Evolutionary conservation across 2,329 filamentous ascomycete genomes (phyloP), one percentile per base, ranked within the genome.

Genomic region (Phoma sp.): DNA sequence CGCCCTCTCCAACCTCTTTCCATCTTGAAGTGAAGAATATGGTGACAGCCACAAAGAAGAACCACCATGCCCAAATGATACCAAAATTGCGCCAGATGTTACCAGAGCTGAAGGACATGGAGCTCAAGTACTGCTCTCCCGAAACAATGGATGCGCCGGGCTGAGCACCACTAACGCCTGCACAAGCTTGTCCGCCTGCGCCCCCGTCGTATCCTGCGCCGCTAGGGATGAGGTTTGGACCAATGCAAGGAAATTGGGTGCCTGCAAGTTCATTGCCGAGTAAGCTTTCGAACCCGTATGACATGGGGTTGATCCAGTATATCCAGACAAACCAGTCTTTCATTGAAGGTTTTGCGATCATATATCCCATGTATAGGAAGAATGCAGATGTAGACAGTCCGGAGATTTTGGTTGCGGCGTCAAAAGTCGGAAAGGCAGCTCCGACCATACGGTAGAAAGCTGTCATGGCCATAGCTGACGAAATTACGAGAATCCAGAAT

Each of bases 401-500:
- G 0, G 81, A 81, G 1, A 79, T 78, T 71, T 84, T 74, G n/a
- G 83, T 51, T 76, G 82, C 68, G 79, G 80, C n/a, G 76, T 80
- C 39, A 81, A 75, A 3, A 86, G 88, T 53, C 85, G 82, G 12
- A 88, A 91, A 15, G 84, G 79, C 76, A 1, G 89, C 87, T 17
- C 84, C 91, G 57, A 95, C 88, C 10, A 85, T 86, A 33, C 90
- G 84, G 81, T 94, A 95, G 50, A 92, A 82, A 82, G 91, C 91
- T 24, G 88, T 91, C 89, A 94, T 94, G 12, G 37, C 49, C 25
- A 58, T 40, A 10, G 54, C 48, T 17, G 54, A 39, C 48, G 83
- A 81, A 67, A 95, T 63, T 0, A 44, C 35, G 65, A 92, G 81
- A 49, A 96, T 78, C 62, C 91, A 76, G 82, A 88, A 96, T 73